phyloP scores from a whole-genome alignment of 768 basidiomycete species.

The Podaxis carcinomalis region DNA sequence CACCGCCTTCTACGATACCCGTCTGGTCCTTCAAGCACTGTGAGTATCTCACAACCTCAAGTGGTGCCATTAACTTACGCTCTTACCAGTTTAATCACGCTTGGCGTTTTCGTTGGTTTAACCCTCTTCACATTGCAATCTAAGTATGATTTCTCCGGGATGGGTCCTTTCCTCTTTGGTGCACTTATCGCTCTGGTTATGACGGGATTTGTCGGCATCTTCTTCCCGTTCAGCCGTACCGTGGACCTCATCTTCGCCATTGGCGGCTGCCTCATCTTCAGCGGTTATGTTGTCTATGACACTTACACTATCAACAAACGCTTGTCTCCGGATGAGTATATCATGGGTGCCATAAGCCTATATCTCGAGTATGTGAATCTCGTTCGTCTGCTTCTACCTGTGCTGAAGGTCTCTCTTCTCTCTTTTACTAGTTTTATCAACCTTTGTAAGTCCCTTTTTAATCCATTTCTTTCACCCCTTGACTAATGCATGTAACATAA shows the following conservation, averaged over 20 bases:
- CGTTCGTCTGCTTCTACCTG: background rate
- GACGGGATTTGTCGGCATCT: conserved; percentile 77
- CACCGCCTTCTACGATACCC: conserved; percentile 68
- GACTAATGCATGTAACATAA: conserved; percentile 13
- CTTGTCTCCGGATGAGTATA: conserved; percentile 90
- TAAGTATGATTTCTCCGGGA: conserved; percentile 94
- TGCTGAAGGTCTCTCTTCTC: conserved; percentile 15
- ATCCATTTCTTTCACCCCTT: background rate
- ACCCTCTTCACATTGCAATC: conserved; percentile 95
- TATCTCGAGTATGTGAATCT: conserved; percentile 79
- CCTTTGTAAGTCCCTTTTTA: conserved; percentile 56
- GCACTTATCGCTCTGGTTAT: conserved; percentile 76
- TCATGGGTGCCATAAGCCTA: conserved; percentile 86
- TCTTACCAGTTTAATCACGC: conserved; percentile 65
- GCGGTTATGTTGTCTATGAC: conserved; percentile 87
- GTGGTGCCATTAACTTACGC: background rate
- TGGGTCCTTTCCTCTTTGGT: conserved; percentile 89
- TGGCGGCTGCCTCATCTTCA: conserved; percentile 79
- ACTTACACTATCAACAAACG: conserved; percentile 87
- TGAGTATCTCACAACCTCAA: conserved; percentile 30
- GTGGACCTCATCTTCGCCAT: conserved; percentile 79
- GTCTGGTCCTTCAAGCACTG: conserved; percentile 83
- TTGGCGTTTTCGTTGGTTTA: conserved; percentile 89
- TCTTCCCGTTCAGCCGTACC: conserved; percentile 82
- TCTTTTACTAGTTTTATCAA: conserved; percentile 68